Base-by-base conservation (phyloP, 73 alveolate species). In the Urostyla sp. region DNA sequence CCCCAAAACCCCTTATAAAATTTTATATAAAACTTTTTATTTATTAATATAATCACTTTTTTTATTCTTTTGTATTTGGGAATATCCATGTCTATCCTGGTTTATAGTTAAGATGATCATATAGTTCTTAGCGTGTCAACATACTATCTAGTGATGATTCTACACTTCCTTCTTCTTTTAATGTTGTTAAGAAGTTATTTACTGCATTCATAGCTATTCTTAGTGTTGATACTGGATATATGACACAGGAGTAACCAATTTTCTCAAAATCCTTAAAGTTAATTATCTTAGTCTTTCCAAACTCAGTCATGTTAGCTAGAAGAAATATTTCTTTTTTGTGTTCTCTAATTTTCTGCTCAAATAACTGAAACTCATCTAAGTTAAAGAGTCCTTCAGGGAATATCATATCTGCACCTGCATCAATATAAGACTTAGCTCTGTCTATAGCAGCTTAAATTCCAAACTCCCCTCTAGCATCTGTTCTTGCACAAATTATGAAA, bases 331-430 rank as follows among this genome's bases (percentile, higher is more conserved):
- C 80, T 32, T 45, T 67, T 3, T 67, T 67, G 21, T 67, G 67
- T 10, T 49, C 49, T 37, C 77, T 80, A 4, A 87, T 54, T 48
- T 49, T 81, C 13, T 78, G 21, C 11, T 66, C 78, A 0, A 90
- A 85, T 21, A 13, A 20, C 28, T 66, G 72, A 28, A 80, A 80
- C 46, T 78, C 94, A 1, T 86, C 91, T 51, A 74, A 44, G 0
- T 85, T 51, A n/a, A 43, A 82, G 31, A 85, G 76, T 35, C 97
- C 98, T 81, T 95, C 99, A 0, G 99, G 99, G 88, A 95, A 95
- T 43, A 95, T 95, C 99, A 95, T 95, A 82, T 95, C 99, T 26
- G 99, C 99, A 35, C 99, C 99, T 7, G 98, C 99, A 35, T 94
- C 96, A 18, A 91, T 90, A 49, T 91, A 91, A 11, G 57, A 80